Base-by-base conservation (phyloP, 257 asterid species). In the Capsicum baccatum region DNA sequence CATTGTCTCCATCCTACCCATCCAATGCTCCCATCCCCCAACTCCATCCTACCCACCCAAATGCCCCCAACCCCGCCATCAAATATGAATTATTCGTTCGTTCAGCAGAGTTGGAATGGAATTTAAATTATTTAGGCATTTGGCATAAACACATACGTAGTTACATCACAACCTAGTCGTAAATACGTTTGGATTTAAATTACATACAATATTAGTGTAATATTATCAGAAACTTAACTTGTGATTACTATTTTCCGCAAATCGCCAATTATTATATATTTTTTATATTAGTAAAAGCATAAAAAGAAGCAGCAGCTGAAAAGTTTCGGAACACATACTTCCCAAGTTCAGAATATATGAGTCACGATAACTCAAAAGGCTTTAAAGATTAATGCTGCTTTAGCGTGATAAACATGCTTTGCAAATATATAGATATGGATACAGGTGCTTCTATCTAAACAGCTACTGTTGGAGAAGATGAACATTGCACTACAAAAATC, bases 381-480 rank as follows among this genome's bases (percentile, higher is more conserved):
- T 37, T 8, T 37, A 17, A 54, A 39, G 15, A 8, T 16, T 39
- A 39, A 71, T 71, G 80, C 80, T 47, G 80, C 57, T n/a, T 71
- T 48, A 73, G 55, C 80, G 48, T 73, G 59, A 73, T 48, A 39
- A 48, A 19, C 33, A 74, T 13, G 11, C 79, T 62, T 19, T 63
- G 69, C 14, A 63, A 71, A 74, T 26, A 21, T 44, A 74, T 26
- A 26, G 33, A 26, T 48, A 55, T 74, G 50, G n/a, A 74, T 14
- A 74, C 62, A 74, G 7, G 62, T 74, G 44, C 60, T 74, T 33
- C 62, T 74, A 74, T 50, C 80, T 50, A 74, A 17, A 73, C 60
- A 73, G 4, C 62, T 50, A 74, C 62, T 74, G 19, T 50, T 50
- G 50, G 44, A 74, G 81, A 74, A 74, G 62, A 44, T 50, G 62